Conservation (phyloP, 192 early-diverging fungal genomes). For the Allomyces javanicus region DNA sequence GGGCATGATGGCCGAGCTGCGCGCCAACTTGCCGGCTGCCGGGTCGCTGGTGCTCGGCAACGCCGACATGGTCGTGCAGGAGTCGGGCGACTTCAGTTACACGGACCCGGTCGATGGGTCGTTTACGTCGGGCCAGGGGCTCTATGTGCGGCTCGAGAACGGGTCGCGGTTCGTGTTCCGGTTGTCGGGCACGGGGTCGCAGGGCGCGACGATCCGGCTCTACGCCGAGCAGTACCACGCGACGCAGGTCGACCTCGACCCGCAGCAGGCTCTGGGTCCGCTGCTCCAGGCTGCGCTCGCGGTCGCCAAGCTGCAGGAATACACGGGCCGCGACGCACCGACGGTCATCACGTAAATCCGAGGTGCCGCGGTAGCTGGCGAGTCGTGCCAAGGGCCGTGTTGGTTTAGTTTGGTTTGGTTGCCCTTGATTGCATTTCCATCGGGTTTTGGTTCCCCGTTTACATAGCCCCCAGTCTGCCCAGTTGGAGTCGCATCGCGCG, state of each 20-base stretch:
- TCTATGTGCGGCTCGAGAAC: constrained; percentile 80
- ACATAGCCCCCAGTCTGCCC: no score
- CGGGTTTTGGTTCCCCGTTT: no score
- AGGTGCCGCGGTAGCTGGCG: no score
- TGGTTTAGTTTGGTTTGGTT: no score
- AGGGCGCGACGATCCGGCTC: constrained; percentile 86
- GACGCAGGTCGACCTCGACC: constrained; percentile 37
- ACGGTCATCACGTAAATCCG: constrained; percentile 64
- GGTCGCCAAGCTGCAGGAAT: constrained; percentile 52
- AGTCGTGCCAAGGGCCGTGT: no score
- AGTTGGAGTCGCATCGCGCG: no score
- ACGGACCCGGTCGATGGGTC: constrained; percentile 76
- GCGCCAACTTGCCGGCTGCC: constrained; percentile 4
- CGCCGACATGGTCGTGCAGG: constrained; percentile 16
- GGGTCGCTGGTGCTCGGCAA: no score
- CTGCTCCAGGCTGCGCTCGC: constrained; percentile 67
- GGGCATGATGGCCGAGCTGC: constrained; percentile 59
- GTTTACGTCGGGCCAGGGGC: constrained; percentile 69
- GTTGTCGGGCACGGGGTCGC: constrained; percentile 79
- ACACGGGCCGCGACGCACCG: constrained; percentile 70
- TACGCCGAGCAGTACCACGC: constrained; percentile 83
- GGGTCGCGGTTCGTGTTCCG: constrained; percentile 82
- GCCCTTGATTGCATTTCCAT: no score
- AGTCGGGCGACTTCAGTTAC: constrained; percentile 81
- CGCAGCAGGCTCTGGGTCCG: constrained; percentile 69